Evolutionary conservation across 2,329 filamentous ascomycete species (phyloP), one percentile per base, ranked within the genome.

Genomic region (Calonectria henricotiae): DNA sequence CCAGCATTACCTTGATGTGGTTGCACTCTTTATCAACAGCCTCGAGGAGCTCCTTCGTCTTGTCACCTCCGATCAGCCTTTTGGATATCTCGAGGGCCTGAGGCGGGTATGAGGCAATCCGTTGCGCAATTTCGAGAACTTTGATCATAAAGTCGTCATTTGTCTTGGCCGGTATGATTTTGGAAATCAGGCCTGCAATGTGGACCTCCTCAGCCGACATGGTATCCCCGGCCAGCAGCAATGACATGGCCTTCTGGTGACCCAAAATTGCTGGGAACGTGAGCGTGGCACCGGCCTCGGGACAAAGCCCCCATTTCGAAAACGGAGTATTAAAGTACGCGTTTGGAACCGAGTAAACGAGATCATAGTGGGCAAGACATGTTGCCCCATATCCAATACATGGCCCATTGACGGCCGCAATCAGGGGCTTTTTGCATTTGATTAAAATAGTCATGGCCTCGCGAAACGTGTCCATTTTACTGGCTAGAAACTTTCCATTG

Each of bases 141-240:
- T 39, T 39, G 5, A 20, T 6, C 51, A 58, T 58, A 3, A 58
- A 58, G 12, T 41, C 51, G 6, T 58, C 32, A 23, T 58, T 58
- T 27, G 51, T 25, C 12, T 39, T 37, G 13, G 51, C 51, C 0
- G 51, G 51, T 39, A 58, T 58, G 11, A 58, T 58, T 37, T 39
- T 58, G 5, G 51, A 58, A 5, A 58, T 39, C n/a, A 58, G 20
- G 12, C 51, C 51, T 9, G 51, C 51, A 4, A 15, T 13, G 8
- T 17, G n/a, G 20, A 58, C 32, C 51, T 58, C 51, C 6, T 58
- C 51, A 12, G 51, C 20, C 4, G 32, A 58, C 51, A 58, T 58
- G 2, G 4, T 23, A 1, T 58, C 51, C 37, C 51, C 51, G 4
- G 51, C 32, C 32, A 58, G 20, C 6, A 58, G 32, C 12, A 58